Base-by-base conservation (phyloP, 2,329 filamentous ascomycete genomes). In the Boeremia lycopersici region DNA sequence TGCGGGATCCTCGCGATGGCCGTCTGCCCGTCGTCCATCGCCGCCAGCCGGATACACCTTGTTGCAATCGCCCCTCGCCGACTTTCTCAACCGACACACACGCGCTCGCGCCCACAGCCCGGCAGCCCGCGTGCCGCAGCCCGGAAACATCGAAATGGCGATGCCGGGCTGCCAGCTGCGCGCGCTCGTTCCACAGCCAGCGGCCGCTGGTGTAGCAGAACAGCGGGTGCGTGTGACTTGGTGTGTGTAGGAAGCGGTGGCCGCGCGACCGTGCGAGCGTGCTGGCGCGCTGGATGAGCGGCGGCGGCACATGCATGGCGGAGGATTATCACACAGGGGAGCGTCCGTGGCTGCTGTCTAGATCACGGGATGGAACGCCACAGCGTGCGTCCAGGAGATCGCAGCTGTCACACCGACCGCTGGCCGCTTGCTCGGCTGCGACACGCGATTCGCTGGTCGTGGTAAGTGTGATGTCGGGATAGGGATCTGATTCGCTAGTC, bases 81-180 rank as follows among this genome's bases (percentile, higher is more conserved):
- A 68, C 40, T 51, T 72, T 72, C 40, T 47, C 68, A 10, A 79
- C 76, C 6, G 67, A 68, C 8, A 70, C 58, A 57, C 74, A 78
- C 9, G 36, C 57, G 11, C 62, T 8, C 15, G 38, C 23, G 12
- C 38, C 38, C 8, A 26, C 11, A 9, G 38, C 17, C 5, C 12
- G 15, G 17, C 15, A 19, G 6, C 25, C 38, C 3, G 17, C 17
- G 2, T 41, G 6, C 26, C 29, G 15, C 17, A 41, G 38, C 11
- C 15, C 26, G 11, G 25, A 8, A 2, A 41, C 12, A 13, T 41
- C 17, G 17, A 41, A 78, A 7, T 38, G 36, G 25, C 52, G 53
- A 40, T 71, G 74, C 42, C 75, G 68, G 15, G 72, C 67, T 49
- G 60, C 63, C 28, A 74, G 63, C 48, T 72, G 65, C 19, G 59